Evolutionary conservation across 164 flowering plant species (phyloP).

Genomic region (Platanus orientalis): DNA sequence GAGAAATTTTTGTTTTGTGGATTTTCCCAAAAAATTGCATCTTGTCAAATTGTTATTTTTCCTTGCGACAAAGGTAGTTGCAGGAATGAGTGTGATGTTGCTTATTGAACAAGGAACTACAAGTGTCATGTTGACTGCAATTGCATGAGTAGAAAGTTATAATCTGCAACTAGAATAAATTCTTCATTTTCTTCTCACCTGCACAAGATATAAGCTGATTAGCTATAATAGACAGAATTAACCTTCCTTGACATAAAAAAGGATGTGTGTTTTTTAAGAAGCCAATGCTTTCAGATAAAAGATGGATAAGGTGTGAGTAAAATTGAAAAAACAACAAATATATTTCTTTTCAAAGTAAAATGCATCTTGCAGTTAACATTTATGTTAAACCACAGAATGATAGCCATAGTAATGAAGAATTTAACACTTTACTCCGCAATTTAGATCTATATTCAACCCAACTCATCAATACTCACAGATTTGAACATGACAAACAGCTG

Average conservation of each 20-base stretch:
- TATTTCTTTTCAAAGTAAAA: too few species aligned
- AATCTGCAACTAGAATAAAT: slow-evolving; percentile 13
- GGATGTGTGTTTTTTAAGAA: neutral
- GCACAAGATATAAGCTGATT: slow-evolving; percentile 15
- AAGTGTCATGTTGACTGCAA: slow-evolving; percentile 52
- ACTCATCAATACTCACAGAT: too few species aligned
- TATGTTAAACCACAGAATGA: too few species aligned
- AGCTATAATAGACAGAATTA: neutral
- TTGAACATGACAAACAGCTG: too few species aligned
- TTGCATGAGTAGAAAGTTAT: slow-evolving; percentile 1
- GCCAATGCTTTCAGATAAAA: neutral
- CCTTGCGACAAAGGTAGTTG: slow-evolving; percentile 35
- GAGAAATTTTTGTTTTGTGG: slow-evolving; percentile 22
- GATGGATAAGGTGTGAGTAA: too few species aligned
- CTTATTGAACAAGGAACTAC: slow-evolving; percentile 59
- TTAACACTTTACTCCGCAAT: too few species aligned
- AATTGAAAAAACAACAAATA: too few species aligned
- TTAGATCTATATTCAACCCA: too few species aligned
- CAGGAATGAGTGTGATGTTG: slow-evolving; percentile 46
- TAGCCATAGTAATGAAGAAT: too few species aligned
- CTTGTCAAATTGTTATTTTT: slow-evolving; percentile 35
- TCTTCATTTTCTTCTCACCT: slow-evolving; percentile 32
- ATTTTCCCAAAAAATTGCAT: slow-evolving; percentile 29
- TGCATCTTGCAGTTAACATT: too few species aligned
- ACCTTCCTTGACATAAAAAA: neutral